phyloP scores from a whole-genome alignment of 352 stramenopile species.

The Aphanomyces stellatus region DNA sequence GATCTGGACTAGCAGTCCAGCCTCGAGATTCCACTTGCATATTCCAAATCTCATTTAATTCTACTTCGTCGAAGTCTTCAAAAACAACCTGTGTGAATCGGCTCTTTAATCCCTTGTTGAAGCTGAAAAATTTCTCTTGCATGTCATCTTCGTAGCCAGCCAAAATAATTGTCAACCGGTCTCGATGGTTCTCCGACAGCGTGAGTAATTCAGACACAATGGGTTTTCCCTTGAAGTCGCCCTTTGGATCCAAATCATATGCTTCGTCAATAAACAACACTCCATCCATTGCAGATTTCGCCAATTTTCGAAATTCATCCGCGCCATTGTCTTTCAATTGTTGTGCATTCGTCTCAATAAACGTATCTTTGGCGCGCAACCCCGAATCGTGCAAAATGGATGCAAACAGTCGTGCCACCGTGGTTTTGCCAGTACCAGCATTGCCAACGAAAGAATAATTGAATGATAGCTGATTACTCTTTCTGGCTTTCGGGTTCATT shows the following conservation, averaged over 20 bases:
- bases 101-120: constrained; percentile 81
- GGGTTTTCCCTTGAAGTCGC: constrained; percentile 65
- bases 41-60: constrained; percentile 75
- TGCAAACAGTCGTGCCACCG: constrained; percentile 76
- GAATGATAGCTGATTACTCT: constrained; percentile 56
- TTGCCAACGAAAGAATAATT: constrained; percentile 78
- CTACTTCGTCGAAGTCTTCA: constrained; percentile 85
- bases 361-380: constrained; percentile 33
- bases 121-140: constrained; percentile 87
- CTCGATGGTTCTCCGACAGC: constrained; percentile 76
- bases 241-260: constrained; percentile 81
- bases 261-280: constrained; percentile 92
- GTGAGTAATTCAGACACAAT: constrained; percentile 87
- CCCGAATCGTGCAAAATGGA: constrained; percentile 63
- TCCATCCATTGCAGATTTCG: constrained; percentile 61
- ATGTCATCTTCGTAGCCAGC: constrained; percentile 91
- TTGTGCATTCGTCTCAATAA: constrained; percentile 43
- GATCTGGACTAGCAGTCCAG: constrained; percentile 36
- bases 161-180: constrained; percentile 84
- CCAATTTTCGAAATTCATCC: constrained; percentile 62
- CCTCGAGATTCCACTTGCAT: constrained; percentile 33
- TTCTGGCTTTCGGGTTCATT: constrained; percentile 43
- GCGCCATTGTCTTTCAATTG: constrained; percentile 61
- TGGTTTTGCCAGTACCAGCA: constrained; percentile 68
- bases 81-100: constrained; percentile 83